Conservation (phyloP, 129 eudicot species). For the Artemisia tridentata region DNA sequence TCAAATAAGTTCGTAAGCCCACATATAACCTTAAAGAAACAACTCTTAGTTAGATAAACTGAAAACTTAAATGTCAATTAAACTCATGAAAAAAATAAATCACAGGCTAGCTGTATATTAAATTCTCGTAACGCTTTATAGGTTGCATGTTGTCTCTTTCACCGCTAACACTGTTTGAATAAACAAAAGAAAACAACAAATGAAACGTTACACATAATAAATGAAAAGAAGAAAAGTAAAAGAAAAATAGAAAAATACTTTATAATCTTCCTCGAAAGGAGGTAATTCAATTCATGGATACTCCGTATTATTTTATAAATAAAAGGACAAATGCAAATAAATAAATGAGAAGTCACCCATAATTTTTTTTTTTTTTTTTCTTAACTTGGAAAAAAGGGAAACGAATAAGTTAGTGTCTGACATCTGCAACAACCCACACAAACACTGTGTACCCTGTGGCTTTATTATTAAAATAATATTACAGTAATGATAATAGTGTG, state of each 20-base stretch:
- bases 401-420: constrained; percentile 38
- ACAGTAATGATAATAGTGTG: neutral
- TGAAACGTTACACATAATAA: neutral
- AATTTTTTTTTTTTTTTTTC: constrained; percentile 1
- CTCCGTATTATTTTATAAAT: neutral
- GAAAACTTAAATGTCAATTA: too few relatives aligned
- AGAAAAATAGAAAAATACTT: neutral
- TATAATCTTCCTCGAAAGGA: constrained; percentile 22
- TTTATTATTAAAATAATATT: constrained; percentile 6
- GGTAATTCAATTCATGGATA: neutral
- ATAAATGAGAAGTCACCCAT: constrained; percentile 11
- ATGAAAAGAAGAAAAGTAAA: too few relatives aligned
- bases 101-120: too few relatives aligned
- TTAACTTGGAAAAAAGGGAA: constrained; percentile 24
- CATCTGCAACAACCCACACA: constrained; percentile 30
- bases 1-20: too few relatives aligned
- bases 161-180: neutral
- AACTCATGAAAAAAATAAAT: too few relatives aligned
- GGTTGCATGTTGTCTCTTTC: too few relatives aligned
- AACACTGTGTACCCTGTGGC: neutral
- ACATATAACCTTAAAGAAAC: too few relatives aligned
- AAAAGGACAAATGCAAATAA: constrained; percentile 14
- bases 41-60: too few relatives aligned
- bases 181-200: neutral
- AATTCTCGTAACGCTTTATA: too few relatives aligned